phyloP scores from a whole-genome alignment of 352 stramenopile genomes.

The Aphanomyces cochlioides region DNA sequence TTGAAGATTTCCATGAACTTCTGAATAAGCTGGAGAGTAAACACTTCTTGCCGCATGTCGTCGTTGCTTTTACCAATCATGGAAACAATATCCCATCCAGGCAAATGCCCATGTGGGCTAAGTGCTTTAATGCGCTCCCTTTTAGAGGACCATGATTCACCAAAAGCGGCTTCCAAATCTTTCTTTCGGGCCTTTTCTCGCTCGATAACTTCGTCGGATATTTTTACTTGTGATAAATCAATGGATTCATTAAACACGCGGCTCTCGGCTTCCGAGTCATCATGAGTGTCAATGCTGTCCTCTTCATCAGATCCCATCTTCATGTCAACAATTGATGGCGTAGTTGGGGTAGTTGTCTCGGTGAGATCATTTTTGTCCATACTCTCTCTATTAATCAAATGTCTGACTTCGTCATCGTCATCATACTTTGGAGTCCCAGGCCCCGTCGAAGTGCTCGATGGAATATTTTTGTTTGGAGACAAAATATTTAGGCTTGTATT shows the following conservation, averaged over 20 bases:
- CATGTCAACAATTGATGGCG: neutral
- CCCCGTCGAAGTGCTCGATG: neutral
- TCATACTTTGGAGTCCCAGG: neutral
- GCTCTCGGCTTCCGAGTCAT: neutral
- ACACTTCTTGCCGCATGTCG: conserved; percentile 98
- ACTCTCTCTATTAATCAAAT: conserved; percentile 27
- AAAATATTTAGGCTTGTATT: conserved; percentile 28
- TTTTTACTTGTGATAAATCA: conserved; percentile 49
- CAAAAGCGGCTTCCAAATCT: conserved; percentile 87
- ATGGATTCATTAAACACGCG: conserved; percentile 44
- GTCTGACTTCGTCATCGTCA: conserved; percentile 26
- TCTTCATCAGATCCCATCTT: conserved; percentile 25
- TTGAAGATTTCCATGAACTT: conserved; percentile 97
- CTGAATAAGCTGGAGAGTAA: conserved; percentile 97
- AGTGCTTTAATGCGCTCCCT: conserved; percentile 81
- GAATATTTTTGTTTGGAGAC: conserved; percentile 16
- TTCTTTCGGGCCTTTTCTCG: conserved; percentile 74
- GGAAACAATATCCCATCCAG: conserved; percentile 92
- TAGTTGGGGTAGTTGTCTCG: neutral
- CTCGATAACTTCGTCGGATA: conserved; percentile 76
- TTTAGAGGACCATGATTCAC: conserved; percentile 95
- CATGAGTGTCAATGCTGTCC: conserved; percentile 19
- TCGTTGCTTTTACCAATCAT: conserved; percentile 99
- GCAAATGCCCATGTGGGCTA: conserved; percentile 83
- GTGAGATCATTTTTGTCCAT: conserved; percentile 2